These are phyloP conservation scores for Nakataea oryzae DNA, from an alignment of 2,329 filamentous ascomycete genomes.

Conservation along the genomic window DNA sequence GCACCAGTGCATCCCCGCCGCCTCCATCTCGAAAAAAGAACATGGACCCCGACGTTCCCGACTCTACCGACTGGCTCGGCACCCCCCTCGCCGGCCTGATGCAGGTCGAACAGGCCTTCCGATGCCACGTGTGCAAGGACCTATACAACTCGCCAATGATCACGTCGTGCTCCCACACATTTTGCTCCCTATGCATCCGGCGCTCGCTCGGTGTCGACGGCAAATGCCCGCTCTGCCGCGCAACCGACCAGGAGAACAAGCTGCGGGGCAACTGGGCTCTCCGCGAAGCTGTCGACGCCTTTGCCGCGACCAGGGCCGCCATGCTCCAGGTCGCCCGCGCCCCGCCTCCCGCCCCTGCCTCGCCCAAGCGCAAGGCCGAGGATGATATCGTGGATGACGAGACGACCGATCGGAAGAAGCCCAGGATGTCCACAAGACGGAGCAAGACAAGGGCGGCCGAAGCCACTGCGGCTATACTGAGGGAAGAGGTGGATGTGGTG, in stretches of 20 bases:
- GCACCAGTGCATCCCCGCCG: not conserved
- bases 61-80: slow-evolving; percentile 76
- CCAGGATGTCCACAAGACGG: slow-evolving; percentile 40
- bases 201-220: slow-evolving; percentile 73
- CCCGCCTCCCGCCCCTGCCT: slow-evolving; percentile 16
- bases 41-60: slow-evolving; percentile 37
- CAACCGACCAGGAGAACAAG: slow-evolving; percentile 71
- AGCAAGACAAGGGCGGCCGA: slow-evolving; percentile 30
- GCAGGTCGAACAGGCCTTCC: slow-evolving; percentile 70
- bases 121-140: slow-evolving; percentile 97
- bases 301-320: slow-evolving; percentile 51
- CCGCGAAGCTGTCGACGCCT: slow-evolving; percentile 75
- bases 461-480: slow-evolving; percentile 22
- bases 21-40: not conserved
- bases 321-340: slow-evolving; percentile 55
- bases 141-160: slow-evolving; percentile 93
- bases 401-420: slow-evolving; percentile 30
- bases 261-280: slow-evolving; percentile 76
- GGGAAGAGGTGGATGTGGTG: slow-evolving; percentile 15
- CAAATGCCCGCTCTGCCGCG: slow-evolving; percentile 78
- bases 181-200: slow-evolving; percentile 92
- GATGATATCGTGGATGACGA: slow-evolving; percentile 18
- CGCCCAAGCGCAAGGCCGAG: slow-evolving; percentile 42
- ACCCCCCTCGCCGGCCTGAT: slow-evolving; percentile 59
- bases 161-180: slow-evolving; percentile 89